Base-by-base conservation (phyloP, 2,329 filamentous ascomycete genomes). In the Dothideomycetes sp. region DNA sequence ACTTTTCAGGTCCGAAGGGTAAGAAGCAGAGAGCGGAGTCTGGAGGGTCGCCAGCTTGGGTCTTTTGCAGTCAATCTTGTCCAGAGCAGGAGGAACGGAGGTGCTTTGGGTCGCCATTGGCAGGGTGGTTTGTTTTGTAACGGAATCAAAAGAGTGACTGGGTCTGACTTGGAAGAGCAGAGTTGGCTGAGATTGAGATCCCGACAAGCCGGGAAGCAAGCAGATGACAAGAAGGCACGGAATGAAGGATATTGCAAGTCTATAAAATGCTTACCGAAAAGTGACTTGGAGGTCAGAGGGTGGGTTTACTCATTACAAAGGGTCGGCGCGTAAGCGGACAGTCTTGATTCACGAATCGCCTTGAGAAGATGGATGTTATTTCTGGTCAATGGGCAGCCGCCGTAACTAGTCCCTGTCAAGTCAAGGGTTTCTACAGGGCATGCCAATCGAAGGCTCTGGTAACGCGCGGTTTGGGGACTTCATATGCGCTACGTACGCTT, bases 11-110 rank as follows among this genome's bases (percentile, higher is more conserved):
- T 70, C 68, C 4, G 68, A 71, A 6, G 68, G 68, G 45, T 69
- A 70, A 19, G 64, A 75, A 33, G 80, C 76, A 48, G 76, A 76
- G 44, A 77, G 70, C 51, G 78, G 79, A 45, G 72, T 71, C 54
- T 68, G 67, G 46, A 71, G 58, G 24, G 61, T 57, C 44, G 62
- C 47, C 41, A 63, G 61, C 55, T 68, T 69, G 39, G 59, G 42
- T 23, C 44, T 42, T n/a, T 25, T 40, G 41, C 59, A 50, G 45
- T 56, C 53, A 25, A 54, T 56, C 31, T 56, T 54, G 20, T 58
- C 57, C 18, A 56, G 54, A 51, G 56, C 55, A 15, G 54, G 55
- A 25, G 58, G 55, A 19, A 55, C 57, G 19, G 53, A 50, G 30
- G 54, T 53, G 20, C 42, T 47, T 18, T 36, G 33, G n/a, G 44